phyloP scores from a whole-genome alignment of 1,139 yeast genomes.

The Magnusiomyces fungicola region DNA sequence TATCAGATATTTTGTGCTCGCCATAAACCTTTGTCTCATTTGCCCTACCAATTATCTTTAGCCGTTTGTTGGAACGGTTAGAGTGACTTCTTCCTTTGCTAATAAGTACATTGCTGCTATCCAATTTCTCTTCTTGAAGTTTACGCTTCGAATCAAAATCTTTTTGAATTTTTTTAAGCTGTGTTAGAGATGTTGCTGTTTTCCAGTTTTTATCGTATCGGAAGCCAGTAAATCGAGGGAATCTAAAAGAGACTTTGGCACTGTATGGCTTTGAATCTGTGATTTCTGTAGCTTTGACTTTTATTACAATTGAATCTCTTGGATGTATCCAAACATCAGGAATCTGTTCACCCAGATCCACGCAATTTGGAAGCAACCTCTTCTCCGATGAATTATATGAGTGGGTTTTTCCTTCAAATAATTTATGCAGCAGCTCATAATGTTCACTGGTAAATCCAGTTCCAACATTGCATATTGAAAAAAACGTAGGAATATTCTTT shows the following conservation, averaged over 20 bases:
- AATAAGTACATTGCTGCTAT: slow-evolving; percentile 1
- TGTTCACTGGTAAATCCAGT: slow-evolving; percentile 72
- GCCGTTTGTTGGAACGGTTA: slow-evolving; percentile 8
- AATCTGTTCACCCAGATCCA: slow-evolving; percentile 52
- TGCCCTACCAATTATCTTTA: slow-evolving; percentile 10
- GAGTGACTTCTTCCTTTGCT: slow-evolving; percentile 4
- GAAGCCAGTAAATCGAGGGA: slow-evolving; percentile 63
- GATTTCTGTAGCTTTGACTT: slow-evolving; percentile 74
- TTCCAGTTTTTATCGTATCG: slow-evolving; percentile 61
- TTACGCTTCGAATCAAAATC: slow-evolving; percentile 17
- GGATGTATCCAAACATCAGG: slow-evolving; percentile 83
- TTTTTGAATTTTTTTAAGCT: slow-evolving; percentile 28
- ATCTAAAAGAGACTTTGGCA: slow-evolving; percentile 63
- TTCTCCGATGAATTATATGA: slow-evolving; percentile 47
- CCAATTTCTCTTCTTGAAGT: slow-evolving; percentile 14
- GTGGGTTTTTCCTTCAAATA: slow-evolving; percentile 42
- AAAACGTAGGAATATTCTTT: slow-evolving; percentile 27
- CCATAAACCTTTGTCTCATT: slow-evolving; percentile 19
- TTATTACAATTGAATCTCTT: slow-evolving; percentile 66
- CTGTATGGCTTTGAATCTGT: slow-evolving; percentile 48
- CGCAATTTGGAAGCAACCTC: slow-evolving; percentile 31
- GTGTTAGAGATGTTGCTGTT: slow-evolving; percentile 51
- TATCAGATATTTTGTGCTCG: slow-evolving; percentile 12
- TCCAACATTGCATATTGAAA: slow-evolving; percentile 73
- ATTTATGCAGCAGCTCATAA: slow-evolving; percentile 48